These are phyloP conservation scores for Malus hybrid DNA, from an alignment of 331 rosid genomes.

Conservation along the genomic window DNA sequence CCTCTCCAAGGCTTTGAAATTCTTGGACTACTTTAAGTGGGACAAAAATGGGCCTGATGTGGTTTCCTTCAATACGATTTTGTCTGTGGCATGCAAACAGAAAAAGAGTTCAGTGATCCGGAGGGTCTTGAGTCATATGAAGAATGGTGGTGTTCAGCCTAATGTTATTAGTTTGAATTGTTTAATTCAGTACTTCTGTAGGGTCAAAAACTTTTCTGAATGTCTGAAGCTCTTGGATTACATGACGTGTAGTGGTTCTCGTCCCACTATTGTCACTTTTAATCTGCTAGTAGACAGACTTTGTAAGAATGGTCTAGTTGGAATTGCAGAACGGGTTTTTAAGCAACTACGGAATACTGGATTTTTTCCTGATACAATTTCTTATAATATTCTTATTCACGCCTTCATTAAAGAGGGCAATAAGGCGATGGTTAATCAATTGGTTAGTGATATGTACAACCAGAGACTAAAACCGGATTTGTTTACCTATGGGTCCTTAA, in stretches of 20 bases:
- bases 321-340: slow-evolving; percentile 19
- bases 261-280: slow-evolving; percentile 19
- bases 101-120: slow-evolving; percentile 17
- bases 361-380: slow-evolving; percentile 6
- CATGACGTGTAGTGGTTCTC: slow-evolving; percentile 20
- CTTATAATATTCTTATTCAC: slow-evolving; percentile 31
- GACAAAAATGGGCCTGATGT: slow-evolving; percentile 26
- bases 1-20: slow-evolving; percentile 26
- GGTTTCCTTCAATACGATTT: slow-evolving; percentile 33
- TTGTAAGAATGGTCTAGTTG: slow-evolving; percentile 26
- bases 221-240: slow-evolving; percentile 28
- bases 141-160: slow-evolving; percentile 26
- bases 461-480: slow-evolving; percentile 24
- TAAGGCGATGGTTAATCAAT: not conserved
- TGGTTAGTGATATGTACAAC: slow-evolving; percentile 22
- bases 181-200: slow-evolving; percentile 33
- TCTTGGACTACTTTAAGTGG: slow-evolving; percentile 34
- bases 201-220: slow-evolving; percentile 18
- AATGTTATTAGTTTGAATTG: slow-evolving; percentile 25
- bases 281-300: slow-evolving; percentile 27
- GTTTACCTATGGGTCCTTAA: slow-evolving; percentile 18
- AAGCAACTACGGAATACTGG: slow-evolving; percentile 9
- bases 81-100: slow-evolving; percentile 36
- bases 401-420: slow-evolving; percentile 21
- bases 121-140: slow-evolving; percentile 27